A percentile compares a stretch with the other conserved stretches of the same genome.
phyloP scores from a whole-genome alignment of 148 eudicot genomes.

The Fagopyrum esculentum region DNA sequence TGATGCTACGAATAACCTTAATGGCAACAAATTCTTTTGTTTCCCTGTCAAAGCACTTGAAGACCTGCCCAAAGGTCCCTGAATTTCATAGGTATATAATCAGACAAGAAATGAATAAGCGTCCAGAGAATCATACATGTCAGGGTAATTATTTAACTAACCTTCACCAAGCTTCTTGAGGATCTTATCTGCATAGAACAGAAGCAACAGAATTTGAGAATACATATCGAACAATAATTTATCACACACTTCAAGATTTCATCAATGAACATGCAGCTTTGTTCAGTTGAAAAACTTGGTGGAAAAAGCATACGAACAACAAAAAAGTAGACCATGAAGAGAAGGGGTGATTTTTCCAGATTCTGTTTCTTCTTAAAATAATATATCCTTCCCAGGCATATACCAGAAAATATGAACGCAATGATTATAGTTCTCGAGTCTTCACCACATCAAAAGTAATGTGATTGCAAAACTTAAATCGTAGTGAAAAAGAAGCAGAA shows the following conservation, averaged over 20 bases:
- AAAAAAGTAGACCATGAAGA: not conserved
- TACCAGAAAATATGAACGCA: not conserved
- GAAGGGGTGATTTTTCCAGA: not conserved
- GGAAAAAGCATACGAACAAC: not conserved
- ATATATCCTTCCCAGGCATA: not conserved
- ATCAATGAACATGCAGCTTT: not conserved
- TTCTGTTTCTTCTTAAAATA: not conserved
- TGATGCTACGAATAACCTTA: conserved; percentile 73
- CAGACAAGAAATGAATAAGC: not conserved
- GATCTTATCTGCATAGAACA: conserved; percentile 53
- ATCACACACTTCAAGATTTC: not conserved
- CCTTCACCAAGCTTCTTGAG: conserved; percentile 81
- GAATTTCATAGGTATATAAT: conserved; percentile 17
- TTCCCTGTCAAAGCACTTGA: conserved; percentile 75
- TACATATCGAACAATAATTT: not conserved
- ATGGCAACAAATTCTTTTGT: conserved; percentile 55
- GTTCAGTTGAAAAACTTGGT: conserved; percentile 1
- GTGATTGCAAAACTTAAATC: not conserved
- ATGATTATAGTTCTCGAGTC: not conserved
- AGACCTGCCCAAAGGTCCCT: conserved; percentile 79
- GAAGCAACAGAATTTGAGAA: conserved; percentile 6
- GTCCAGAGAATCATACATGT: not conserved
- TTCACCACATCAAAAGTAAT: conserved; percentile 19
- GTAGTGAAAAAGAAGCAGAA: not conserved
- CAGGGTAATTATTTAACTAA: conserved; percentile 15